Percentiles rank a stretch among this genome's conserved stretches.
These are phyloP conservation scores for Fusarium algeriense DNA, from an alignment of 2,329 filamentous ascomycete genomes.

Conservation along the genomic window DNA sequence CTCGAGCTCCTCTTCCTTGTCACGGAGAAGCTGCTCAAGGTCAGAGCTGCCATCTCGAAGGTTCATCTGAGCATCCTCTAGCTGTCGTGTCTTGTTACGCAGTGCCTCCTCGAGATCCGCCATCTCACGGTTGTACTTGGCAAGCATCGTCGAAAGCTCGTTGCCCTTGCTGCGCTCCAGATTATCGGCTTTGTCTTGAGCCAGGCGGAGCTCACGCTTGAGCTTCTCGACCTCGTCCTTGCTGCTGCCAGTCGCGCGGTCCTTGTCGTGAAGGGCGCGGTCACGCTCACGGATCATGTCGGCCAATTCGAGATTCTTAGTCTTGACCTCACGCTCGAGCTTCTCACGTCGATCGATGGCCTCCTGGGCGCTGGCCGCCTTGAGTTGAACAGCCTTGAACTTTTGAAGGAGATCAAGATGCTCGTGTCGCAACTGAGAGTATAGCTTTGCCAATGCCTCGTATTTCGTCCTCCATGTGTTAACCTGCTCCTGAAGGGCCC, in stretches of 20 bases:
- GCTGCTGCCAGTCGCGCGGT: constrained; percentile 85
- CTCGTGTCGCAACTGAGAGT: constrained; percentile 94
- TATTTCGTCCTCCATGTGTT: constrained; percentile 99
- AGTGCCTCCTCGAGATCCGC: constrained; percentile 95
- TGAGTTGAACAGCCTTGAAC: constrained; percentile 95
- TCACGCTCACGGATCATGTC: constrained; percentile 99
- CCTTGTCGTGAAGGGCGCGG: constrained; percentile 91
- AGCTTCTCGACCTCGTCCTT: constrained; percentile 96
- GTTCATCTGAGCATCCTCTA: constrained; percentile 86
- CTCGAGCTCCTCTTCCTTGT: constrained; percentile 98
- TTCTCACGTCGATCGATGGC: constrained; percentile 95
- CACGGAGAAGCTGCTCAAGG: constrained; percentile 84
- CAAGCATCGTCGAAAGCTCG: constrained; percentile 92
- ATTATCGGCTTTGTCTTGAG: constrained; percentile 91
- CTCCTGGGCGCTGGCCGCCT: constrained; percentile 96
- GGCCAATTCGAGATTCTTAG: constrained; percentile 97
- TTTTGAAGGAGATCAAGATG: constrained; percentile 95
- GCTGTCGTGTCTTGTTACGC: constrained; percentile 84
- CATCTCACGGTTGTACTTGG: constrained; percentile 98
- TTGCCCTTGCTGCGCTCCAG: constrained; percentile 93
- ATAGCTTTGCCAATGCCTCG: constrained; percentile 94
- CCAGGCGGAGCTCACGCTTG: constrained; percentile 92
- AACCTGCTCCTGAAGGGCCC: constrained; percentile 92
- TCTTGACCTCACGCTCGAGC: constrained; percentile 97
- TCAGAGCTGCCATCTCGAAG: constrained; percentile 85